Evolutionary conservation across 2,329 filamentous ascomycete species (phyloP).

Genomic region (Magnaporthales sp.): DNA sequence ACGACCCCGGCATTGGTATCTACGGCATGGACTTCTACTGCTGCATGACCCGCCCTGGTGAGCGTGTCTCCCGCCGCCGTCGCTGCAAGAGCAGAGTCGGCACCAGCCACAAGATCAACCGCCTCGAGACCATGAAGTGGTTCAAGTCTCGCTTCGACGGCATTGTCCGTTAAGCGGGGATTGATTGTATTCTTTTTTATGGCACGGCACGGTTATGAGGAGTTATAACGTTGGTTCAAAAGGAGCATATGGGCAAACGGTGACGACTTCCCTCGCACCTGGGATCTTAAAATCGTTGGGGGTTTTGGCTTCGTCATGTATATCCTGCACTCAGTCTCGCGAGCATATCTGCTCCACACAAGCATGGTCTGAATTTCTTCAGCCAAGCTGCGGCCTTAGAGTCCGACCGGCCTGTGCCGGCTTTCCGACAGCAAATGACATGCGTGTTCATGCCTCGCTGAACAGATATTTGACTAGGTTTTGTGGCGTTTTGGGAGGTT

Average conservation of each 20-base stretch:
- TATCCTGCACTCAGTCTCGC: constrained; percentile 3
- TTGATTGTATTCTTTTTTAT: constrained; percentile 4
- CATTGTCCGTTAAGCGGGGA: constrained; percentile 79
- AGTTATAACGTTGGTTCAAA: constrained; percentile 6
- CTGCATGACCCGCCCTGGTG: constrained; percentile 99
- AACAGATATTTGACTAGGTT: neutral
- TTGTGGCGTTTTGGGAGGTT: neutral
- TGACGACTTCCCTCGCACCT: constrained; percentile 1
- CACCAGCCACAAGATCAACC: constrained; percentile 84
- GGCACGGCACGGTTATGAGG: constrained; percentile 11
- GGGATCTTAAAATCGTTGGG: constrained; percentile 9
- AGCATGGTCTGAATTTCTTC: constrained; percentile 32
- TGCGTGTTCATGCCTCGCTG: neutral
- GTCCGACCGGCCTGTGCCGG: constrained; percentile 63
- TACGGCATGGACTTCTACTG: constrained; percentile 99
- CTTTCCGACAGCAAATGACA: constrained; percentile 28
- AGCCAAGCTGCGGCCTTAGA: constrained; percentile 63
- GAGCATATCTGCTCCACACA: constrained; percentile 4
- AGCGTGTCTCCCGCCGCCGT: constrained; percentile 93
- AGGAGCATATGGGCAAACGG: constrained; percentile 11
- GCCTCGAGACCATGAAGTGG: constrained; percentile 95
- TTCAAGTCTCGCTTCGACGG: constrained; percentile 88
- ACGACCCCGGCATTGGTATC: constrained; percentile 96
- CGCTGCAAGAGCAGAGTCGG: constrained; percentile 83
- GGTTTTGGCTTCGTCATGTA: constrained; percentile 11